Evolutionary conservation across 371 early-diverging fungal species (phyloP), one percentile per base, ranked within the genome.

Genomic region (Mortierella sp.): DNA sequence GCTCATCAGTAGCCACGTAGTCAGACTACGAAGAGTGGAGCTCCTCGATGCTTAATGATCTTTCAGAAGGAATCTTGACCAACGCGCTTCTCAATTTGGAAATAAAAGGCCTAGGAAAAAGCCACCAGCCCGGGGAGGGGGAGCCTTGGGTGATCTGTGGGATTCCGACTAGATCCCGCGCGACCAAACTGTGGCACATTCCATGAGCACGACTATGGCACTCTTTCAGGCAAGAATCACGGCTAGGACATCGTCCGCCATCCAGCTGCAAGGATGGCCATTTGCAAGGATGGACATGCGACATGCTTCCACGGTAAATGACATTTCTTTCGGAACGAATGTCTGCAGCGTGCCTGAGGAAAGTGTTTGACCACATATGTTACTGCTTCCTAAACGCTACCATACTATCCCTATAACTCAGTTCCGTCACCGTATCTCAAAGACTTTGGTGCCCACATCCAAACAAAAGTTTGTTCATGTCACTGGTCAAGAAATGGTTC

Each of bases 391-490:
- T 50, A 21, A 50, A 50, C 50, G 14, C 16, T 4, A 14, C 14
- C 50, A 21, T 21, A n/a, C 25, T n/a, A n/a, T n/a, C 29, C n/a
- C 57, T 57, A 7, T 23, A 16, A 25, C 23, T 21, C 62, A 79
- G 79, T 79, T 79, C 37, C 70, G 79, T 11, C 73, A 79, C 30
- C 62, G 79, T 1, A 45, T 79, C 11, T 79, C 79, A 4, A 72
- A 70, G 48, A 63, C 70, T 1, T 50, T 72, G 4, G 73, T 79
- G 0, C 79, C 79, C 1, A 79, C 79, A 0, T 72, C 79, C 1
- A 79, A 72, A 26, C 79, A 79, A 67, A 79, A 79, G 52, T 79
- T 79, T 60, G 73, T 64, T 26, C 70, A 79, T 50, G 79, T 79
- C 7, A 60, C 73, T 0, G 79, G 79, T 15, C 79, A 79, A 23